Evolutionary conservation across 2,329 filamentous ascomycete genomes (phyloP), one percentile per base, ranked within the genome.

Genomic region (Raffaelea ambrosiae): DNA sequence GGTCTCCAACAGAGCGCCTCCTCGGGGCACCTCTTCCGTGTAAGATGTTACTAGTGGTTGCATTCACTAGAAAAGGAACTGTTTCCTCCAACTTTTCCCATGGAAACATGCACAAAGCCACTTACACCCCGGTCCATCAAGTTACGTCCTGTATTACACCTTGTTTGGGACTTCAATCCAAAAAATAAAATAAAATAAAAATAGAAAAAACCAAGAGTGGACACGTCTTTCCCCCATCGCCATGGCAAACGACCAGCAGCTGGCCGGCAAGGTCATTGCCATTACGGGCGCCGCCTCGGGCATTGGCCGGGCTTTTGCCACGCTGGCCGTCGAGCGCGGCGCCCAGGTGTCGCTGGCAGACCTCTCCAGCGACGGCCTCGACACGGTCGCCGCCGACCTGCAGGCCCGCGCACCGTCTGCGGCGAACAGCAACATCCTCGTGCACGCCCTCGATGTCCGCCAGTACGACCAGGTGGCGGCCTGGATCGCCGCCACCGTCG

Each of bases 401-500:
- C 5, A 13, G 13, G 41, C 42, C n/a, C 26, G 23, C 11, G 38
- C 19, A 16, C 43, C 22, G 31, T n/a, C n/a, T n/a, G 7, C 13
- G 31, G 44, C 41, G 29, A 18, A 14, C 29, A 31, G 21, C 21
- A 5, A 16, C 9, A 33, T 45, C 5, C 20, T 50, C 5, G 20
- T 21, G 16, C 11, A 18, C 3, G n/a, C 33, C 19, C 43, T 50
- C 5, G 48, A 50, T 19, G 48, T 50, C 5, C 40, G 48, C 26
- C 9, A 43, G 29, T 21, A 14, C 14, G 48, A 48, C 22, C 63
- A 75, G 35, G 75, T 79, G 16, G 71, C 79, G 36, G 55, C 57
- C 20, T 78, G 75, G 75, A 68, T 77, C 43, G 61, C 64, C 10
- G 60, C 59, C 44, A 67, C 70, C 13, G 57, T 78, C n/a, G 54